phyloP scores from a whole-genome alignment of 1,139 yeast species.

The Waltiozyma sp. region DNA sequence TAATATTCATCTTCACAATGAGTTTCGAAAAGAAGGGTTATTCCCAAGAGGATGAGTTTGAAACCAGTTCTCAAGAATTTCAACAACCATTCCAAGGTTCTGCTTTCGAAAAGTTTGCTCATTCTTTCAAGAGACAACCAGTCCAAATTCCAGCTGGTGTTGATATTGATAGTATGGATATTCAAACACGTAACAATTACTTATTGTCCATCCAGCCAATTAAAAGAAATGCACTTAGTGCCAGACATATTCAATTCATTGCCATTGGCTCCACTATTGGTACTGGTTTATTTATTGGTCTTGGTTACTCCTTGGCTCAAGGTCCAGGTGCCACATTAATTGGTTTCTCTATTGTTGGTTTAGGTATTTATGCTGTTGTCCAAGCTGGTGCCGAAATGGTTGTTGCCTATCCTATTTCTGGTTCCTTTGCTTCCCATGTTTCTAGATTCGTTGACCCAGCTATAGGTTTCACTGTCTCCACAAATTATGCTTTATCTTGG shows the following conservation, averaged over 20 bases:
- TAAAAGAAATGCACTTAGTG: slow-evolving; percentile 24
- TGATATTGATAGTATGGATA: slow-evolving; percentile 45
- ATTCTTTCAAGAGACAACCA: slow-evolving; percentile 30
- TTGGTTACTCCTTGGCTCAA: slow-evolving; percentile 32
- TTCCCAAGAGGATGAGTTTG: background rate
- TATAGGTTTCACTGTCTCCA: slow-evolving; percentile 71
- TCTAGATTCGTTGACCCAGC: slow-evolving; percentile 62
- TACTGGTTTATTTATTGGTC: slow-evolving; percentile 42
- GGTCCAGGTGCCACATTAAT: slow-evolving; percentile 62
- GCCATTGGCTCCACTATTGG: slow-evolving; percentile 47
- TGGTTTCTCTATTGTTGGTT: slow-evolving; percentile 54
- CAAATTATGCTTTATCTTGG: slow-evolving; percentile 81
- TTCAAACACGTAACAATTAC: slow-evolving; percentile 37
- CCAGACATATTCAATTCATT: slow-evolving; percentile 49
- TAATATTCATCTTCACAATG: background rate
- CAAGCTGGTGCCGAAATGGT: slow-evolving; percentile 75
- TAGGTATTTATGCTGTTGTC: slow-evolving; percentile 53
- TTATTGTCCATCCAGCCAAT: slow-evolving; percentile 34
- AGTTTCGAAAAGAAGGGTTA: background rate
- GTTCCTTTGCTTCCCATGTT: slow-evolving; percentile 47
- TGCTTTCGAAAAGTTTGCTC: slow-evolving; percentile 3
- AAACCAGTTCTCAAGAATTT: background rate
- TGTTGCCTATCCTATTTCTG: slow-evolving; percentile 59
- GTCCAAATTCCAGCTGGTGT: slow-evolving; percentile 30
- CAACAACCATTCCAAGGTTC: background rate